Conservation (phyloP, 345 rosid species). For the Murraya koenigii region DNA sequence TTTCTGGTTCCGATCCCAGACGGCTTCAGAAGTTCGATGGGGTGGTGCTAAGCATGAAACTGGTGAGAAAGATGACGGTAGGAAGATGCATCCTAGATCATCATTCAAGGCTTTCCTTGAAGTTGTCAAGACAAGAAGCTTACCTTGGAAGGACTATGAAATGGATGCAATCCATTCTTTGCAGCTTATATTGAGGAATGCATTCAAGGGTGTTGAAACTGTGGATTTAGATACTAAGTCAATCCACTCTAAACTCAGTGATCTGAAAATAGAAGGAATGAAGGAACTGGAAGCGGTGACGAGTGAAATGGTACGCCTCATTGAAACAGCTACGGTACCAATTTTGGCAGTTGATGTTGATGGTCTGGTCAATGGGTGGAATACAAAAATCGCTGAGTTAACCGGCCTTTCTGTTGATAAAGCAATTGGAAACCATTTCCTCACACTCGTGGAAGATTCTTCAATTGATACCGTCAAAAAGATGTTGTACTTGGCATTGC, state of each 20-base stretch:
- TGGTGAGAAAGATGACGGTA: constrained; percentile 68
- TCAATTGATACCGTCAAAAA: constrained; percentile 55
- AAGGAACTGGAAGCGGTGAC: constrained; percentile 96
- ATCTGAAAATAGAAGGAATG: constrained; percentile 76
- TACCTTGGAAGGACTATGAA: constrained; percentile 95
- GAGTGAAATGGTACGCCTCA: constrained; percentile 88
- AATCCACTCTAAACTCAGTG: constrained; percentile 63
- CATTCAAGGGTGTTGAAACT: constrained; percentile 56
- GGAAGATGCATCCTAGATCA: constrained; percentile 95
- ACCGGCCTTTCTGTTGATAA: constrained; percentile 78
- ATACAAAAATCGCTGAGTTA: constrained; percentile 80
- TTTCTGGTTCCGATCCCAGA: constrained; percentile 92
- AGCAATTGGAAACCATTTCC: constrained; percentile 84
- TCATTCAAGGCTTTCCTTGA: constrained; percentile 95
- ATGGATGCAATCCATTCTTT: constrained; percentile 97
- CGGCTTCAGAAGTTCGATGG: constrained; percentile 87
- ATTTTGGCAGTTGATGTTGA: constrained; percentile 86
- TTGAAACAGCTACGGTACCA: constrained; percentile 92
- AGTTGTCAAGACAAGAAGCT: constrained; percentile 79
- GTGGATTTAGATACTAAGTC: constrained; percentile 41
- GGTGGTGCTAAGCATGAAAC: constrained; percentile 95
- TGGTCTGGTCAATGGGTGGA: constrained; percentile 94
- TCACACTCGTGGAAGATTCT: constrained; percentile 82
- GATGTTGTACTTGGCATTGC: constrained; percentile 73
- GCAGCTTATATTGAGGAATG: constrained; percentile 88